These are phyloP conservation scores for Cinnamomum chago DNA, from an alignment of 164 flowering plant species.

Conservation along the genomic window DNA sequence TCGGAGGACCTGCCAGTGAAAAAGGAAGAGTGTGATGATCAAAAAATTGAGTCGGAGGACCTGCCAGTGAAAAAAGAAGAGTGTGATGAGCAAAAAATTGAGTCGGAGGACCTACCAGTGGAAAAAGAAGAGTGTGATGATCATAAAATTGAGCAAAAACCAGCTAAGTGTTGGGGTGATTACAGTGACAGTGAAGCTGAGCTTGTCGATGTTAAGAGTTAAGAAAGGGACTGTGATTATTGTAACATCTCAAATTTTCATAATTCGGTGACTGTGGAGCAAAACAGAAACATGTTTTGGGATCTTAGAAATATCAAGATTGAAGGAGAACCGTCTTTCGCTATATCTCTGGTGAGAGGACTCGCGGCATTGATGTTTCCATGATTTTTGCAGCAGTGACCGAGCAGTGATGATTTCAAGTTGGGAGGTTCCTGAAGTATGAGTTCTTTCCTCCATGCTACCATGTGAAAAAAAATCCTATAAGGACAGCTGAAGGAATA, in stretches of 20 bases:
- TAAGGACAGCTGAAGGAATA: background rate
- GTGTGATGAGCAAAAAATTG: background rate
- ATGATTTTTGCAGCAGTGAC: conserved; percentile 9
- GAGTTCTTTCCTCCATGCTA: background rate
- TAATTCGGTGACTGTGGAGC: background rate
- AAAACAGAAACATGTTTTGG: background rate
- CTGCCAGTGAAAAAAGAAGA: conserved; percentile 2
- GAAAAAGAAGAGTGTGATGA: conserved; percentile 21
- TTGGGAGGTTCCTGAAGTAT: background rate
- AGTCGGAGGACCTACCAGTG: background rate
- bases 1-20: conserved; percentile 13
- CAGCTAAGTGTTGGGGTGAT: conserved; percentile 77
- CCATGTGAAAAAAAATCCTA: background rate
- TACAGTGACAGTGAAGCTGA: conserved; percentile 74
- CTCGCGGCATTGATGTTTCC: background rate
- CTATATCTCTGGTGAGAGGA: background rate
- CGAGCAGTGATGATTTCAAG: background rate
- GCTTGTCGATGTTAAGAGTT: conserved; percentile 43
- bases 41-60: background rate
- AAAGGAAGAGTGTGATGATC: background rate
- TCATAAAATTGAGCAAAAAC: conserved; percentile 25
- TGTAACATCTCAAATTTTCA: background rate
- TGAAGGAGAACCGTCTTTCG: background rate
- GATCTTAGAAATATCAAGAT: background rate
- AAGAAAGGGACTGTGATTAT: conserved; percentile 7